phyloP scores from a whole-genome alignment of 2,329 filamentous ascomycete species.

The Stagonosporopsis vannaccii region DNA sequence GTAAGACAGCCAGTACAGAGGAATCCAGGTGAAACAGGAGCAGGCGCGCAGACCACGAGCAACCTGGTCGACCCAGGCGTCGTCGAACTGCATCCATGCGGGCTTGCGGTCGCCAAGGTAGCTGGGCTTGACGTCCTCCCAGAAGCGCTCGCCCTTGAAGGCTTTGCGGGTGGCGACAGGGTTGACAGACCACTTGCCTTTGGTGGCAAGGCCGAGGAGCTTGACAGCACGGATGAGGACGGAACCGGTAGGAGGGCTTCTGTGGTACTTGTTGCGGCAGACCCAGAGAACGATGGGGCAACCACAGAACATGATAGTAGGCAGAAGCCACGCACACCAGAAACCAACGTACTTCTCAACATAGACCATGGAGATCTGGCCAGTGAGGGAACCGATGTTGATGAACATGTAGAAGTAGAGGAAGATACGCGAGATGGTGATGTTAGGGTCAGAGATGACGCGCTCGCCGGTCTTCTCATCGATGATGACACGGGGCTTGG shows the following conservation, averaged over 20 bases:
- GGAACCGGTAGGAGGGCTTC: constrained; percentile 73
- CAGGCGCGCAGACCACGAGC: constrained; percentile 49
- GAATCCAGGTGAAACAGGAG: constrained; percentile 62
- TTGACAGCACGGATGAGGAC: constrained; percentile 72
- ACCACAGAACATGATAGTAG: constrained; percentile 69
- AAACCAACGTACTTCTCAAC: constrained; percentile 79
- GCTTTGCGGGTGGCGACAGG: constrained; percentile 66
- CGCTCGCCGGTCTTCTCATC: constrained; percentile 65
- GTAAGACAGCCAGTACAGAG: constrained; percentile 56
- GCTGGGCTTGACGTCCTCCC: constrained; percentile 74
- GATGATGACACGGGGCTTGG: constrained; percentile 64
- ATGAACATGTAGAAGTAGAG: constrained; percentile 60
- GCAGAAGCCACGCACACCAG: constrained; percentile 74
- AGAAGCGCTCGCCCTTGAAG: constrained; percentile 66
- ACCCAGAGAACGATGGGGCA: constrained; percentile 68
- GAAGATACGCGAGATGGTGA: constrained; percentile 71
- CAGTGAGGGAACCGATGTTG: constrained; percentile 69
- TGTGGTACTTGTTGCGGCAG: constrained; percentile 68
- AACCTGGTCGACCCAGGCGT: constrained; percentile 75
- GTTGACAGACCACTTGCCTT: constrained; percentile 69
- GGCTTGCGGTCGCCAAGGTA: constrained; percentile 65
- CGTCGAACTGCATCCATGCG: constrained; percentile 81
- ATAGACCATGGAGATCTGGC: constrained; percentile 75
- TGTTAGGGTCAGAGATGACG: constrained; percentile 73
- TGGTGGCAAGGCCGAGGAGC: constrained; percentile 67